Conservation (phyloP, 257 asterid species). For the Forsythia viridissima region DNA sequence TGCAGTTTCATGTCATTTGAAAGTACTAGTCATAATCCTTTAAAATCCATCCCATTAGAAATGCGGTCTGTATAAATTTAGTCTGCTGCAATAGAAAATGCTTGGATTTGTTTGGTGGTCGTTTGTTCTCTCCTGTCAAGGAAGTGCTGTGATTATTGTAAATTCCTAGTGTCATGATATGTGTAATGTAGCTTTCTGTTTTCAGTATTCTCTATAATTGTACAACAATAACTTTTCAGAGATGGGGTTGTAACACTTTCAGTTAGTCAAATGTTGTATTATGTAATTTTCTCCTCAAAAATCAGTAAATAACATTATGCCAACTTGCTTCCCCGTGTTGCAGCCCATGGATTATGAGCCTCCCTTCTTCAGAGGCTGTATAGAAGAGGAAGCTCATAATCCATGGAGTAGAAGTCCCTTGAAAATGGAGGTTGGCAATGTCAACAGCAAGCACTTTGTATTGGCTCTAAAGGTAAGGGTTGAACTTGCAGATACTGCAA, state of each 20-base stretch:
- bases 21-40: background rate
- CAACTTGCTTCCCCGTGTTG: slow-evolving; percentile 35
- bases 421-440: slow-evolving; percentile 89
- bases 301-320: background rate
- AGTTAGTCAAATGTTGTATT: slow-evolving; percentile 18
- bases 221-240: background rate
- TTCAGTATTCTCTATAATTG: background rate
- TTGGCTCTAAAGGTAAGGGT: slow-evolving; percentile 77
- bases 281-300: slow-evolving; percentile 11
- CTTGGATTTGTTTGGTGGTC: background rate
- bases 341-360: slow-evolving; percentile 98
- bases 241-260: background rate
- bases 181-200: too few relatives aligned
- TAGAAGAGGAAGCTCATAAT: slow-evolving; percentile 75
- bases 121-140: background rate
- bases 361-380: slow-evolving; percentile 89
- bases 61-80: background rate
- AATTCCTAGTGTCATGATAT: background rate
- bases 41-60: background rate
- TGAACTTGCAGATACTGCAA: slow-evolving; percentile 16
- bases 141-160: background rate
- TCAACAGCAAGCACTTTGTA: slow-evolving; percentile 83
- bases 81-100: background rate
- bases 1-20: background rate
- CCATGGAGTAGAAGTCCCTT: slow-evolving; percentile 81